A percentile compares a stretch with the other conserved stretches of the same genome.
Conservation (phyloP, 2,329 filamentous ascomycete genomes). For the Trichoderma breve region DNA sequence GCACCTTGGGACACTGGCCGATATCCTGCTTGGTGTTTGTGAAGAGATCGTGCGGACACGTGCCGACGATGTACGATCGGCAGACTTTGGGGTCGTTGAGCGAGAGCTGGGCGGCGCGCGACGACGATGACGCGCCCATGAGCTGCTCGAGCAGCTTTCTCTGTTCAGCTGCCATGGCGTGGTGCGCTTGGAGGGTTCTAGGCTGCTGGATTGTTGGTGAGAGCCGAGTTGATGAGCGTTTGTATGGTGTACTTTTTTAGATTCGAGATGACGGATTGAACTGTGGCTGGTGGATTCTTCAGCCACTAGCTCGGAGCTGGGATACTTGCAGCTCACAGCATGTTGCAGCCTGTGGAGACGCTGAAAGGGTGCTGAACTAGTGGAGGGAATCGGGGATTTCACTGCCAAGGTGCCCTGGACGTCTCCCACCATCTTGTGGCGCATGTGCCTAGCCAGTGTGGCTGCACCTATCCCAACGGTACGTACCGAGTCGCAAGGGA, state of each 20-base stretch:
- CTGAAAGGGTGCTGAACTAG: not conserved
- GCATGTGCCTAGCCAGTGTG: not conserved
- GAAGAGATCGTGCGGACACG: conserved; percentile 97
- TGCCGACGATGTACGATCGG: conserved; percentile 88
- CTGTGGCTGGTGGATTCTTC: conserved; percentile 10
- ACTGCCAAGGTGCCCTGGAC: not conserved
- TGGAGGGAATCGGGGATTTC: not conserved
- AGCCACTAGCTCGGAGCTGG: not conserved
- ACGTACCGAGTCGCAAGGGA: not conserved
- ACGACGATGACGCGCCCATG: conserved; percentile 72
- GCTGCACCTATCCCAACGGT: not conserved
- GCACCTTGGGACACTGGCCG: conserved; percentile 81
- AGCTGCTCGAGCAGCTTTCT: conserved; percentile 98
- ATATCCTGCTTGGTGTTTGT: conserved; percentile 99
- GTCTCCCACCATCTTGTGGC: conserved; percentile 1
- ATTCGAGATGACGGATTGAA: conserved; percentile 12
- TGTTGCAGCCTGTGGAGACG: not conserved
- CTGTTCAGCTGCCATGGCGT: conserved; percentile 88
- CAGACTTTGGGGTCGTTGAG: conserved; percentile 93
- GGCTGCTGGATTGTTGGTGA: not conserved
- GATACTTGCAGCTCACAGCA: not conserved
- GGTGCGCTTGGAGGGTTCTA: not conserved
- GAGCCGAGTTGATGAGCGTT: not conserved
- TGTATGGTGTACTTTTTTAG: conserved; percentile 8
- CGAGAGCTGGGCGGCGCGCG: conserved; percentile 76